A percentile compares a stretch with the other conserved stretches of the same genome.
phyloP scores from a whole-genome alignment of 768 basidiomycete species.

The Rickenella mellea region DNA sequence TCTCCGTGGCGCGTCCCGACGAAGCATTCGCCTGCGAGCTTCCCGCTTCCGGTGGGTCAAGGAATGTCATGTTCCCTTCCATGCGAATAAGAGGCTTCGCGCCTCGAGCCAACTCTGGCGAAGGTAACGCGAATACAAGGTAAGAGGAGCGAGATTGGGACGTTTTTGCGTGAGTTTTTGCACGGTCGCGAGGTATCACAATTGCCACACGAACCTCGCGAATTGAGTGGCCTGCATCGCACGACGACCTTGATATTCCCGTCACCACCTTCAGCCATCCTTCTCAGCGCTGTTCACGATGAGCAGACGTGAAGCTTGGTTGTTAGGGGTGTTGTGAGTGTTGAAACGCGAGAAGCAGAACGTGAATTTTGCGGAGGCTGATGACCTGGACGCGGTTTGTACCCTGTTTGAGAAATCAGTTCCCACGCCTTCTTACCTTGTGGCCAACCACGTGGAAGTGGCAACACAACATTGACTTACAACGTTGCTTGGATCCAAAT shows the following conservation, averaged over 20 bases:
- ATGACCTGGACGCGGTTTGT: no score
- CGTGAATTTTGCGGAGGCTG: no score
- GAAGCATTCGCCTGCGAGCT: constrained; percentile 43
- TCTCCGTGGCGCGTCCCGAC: constrained; percentile 77
- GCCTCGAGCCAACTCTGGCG: constrained; percentile 80
- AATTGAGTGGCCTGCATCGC: constrained; percentile 94
- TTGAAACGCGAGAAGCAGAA: no score
- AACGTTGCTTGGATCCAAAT: no score
- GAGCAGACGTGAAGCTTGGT: no score
- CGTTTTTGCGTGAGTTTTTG: no score
- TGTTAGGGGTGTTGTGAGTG: no score
- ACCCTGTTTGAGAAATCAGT: no score
- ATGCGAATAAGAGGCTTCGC: constrained; percentile 93
- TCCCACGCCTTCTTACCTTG: no score
- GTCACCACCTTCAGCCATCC: constrained; percentile 11
- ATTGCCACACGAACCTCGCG: constrained; percentile 57
- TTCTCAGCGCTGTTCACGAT: neutral
- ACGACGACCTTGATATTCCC: constrained; percentile 90
- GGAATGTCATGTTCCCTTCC: constrained; percentile 86
- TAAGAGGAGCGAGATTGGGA: constrained; percentile 1
- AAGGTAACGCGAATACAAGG: neutral
- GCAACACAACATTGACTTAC: no score
- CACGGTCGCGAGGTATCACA: neutral
- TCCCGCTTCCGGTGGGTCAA: constrained; percentile 81
- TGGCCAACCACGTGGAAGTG: no score